phyloP scores from a whole-genome alignment of 805 yeast species.

The Cyberlindnera mrakii region DNA sequence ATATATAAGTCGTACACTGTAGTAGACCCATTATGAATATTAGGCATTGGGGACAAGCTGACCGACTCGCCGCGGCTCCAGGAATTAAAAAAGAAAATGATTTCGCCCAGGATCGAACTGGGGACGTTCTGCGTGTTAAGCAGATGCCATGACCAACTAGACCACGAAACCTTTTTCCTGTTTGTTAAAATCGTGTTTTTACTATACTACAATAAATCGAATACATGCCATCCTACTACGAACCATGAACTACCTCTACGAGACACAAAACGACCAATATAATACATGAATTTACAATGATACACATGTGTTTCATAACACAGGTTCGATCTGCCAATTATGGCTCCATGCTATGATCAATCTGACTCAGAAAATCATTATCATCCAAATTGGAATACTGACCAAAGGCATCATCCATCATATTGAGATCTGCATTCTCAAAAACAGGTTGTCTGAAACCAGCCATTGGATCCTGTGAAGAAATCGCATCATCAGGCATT shows the following conservation, averaged over 20 bases:
- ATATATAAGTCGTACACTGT: too few relatives aligned
- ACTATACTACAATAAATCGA: too few relatives aligned
- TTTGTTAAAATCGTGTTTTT: too few relatives aligned
- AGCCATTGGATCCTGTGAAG: not conserved
- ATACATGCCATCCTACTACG: too few relatives aligned
- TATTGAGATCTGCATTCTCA: slow-evolving; percentile 15
- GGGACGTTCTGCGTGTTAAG: slow-evolving; percentile 99
- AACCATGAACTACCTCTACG: too few relatives aligned
- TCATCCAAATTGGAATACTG: slow-evolving; percentile 25
- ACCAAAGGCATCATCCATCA: slow-evolving; percentile 30
- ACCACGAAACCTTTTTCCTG: slow-evolving; percentile 73
- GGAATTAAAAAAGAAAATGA: slow-evolving; percentile 37
- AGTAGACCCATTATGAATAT: too few relatives aligned
- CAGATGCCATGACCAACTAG: slow-evolving; percentile 99
- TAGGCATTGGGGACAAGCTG: too few relatives aligned
- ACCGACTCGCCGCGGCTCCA: too few relatives aligned
- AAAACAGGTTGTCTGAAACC: slow-evolving; percentile 4
- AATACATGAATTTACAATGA: not conserved
- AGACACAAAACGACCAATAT: not conserved
- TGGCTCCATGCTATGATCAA: slow-evolving; percentile 29
- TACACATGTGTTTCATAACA: not conserved
- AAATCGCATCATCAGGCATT: not conserved
- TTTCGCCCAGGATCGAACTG: slow-evolving; percentile 99
- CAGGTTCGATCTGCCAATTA: not conserved
- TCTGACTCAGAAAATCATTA: slow-evolving; percentile 30